phyloP scores from a whole-genome alignment of 75 land plant genomes.

The Cryptomeria japonica region DNA sequence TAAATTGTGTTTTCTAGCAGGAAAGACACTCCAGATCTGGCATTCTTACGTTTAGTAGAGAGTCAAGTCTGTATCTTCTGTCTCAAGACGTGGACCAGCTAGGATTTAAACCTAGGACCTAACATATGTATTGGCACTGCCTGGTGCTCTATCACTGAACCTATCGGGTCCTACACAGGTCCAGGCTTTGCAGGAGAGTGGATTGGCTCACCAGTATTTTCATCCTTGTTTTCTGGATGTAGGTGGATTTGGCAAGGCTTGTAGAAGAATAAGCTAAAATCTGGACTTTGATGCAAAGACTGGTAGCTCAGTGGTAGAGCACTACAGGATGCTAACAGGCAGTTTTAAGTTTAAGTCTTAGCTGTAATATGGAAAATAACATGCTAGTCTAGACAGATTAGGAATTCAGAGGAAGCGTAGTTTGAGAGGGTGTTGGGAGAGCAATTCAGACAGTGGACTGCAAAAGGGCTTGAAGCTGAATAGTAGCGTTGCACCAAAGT shows the following conservation, averaged over 20 bases:
- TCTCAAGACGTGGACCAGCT: neutral
- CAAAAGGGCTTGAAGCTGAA: neutral
- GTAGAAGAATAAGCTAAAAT: neutral
- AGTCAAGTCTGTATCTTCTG: neutral
- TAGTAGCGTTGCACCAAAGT: neutral
- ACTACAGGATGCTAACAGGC: neutral
- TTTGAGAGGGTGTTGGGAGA: neutral
- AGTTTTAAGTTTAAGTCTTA: neutral
- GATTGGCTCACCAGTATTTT: neutral
- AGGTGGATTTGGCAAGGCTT: neutral
- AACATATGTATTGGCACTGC: neutral
- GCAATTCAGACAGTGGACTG: neutral
- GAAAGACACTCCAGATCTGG: neutral
- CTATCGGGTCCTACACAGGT: neutral
- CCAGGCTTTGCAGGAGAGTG: neutral
- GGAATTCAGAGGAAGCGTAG: neutral
- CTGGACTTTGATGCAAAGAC: neutral
- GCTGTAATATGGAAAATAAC: neutral
- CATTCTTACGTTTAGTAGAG: neutral
- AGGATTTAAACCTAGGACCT: neutral
- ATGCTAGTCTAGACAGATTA: neutral
- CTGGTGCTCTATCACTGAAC: neutral
- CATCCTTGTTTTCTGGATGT: neutral
- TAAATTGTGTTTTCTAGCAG: neutral
- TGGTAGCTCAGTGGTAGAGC: neutral